Percentiles rank a stretch among this genome's conserved stretches.
phyloP scores from a whole-genome alignment of 2,329 filamentous ascomycete genomes.

The Boeremia lycopersici region DNA sequence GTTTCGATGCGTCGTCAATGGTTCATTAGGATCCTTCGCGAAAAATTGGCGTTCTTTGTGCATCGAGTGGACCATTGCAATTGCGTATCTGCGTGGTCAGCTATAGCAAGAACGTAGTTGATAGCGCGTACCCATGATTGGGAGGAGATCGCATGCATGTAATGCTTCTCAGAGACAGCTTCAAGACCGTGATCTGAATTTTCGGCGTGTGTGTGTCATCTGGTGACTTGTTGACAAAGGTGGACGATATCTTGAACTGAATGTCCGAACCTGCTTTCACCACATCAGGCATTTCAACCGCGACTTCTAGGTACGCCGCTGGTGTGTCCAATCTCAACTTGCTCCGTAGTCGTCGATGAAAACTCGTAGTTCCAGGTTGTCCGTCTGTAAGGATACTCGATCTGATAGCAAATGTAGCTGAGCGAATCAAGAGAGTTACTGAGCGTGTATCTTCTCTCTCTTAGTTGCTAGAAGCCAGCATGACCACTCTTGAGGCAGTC shows the following conservation, averaged over 20 bases:
- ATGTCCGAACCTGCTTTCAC: not conserved
- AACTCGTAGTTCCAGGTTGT: not conserved
- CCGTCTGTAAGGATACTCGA: not conserved
- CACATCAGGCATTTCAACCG: not conserved
- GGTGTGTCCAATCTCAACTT: not conserved
- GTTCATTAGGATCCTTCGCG: not conserved
- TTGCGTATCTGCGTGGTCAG: not conserved
- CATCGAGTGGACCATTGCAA: not conserved
- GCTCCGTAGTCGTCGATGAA: not conserved
- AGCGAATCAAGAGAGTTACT: not conserved
- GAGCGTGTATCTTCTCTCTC: not conserved
- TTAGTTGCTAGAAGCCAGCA: not conserved
- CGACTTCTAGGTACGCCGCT: not conserved
- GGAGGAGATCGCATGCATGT: not conserved
- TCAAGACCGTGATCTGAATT: not conserved
- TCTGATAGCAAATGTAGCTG: not conserved
- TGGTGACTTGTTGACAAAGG: not conserved
- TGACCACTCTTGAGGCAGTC: not conserved
- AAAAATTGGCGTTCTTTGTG: not conserved
- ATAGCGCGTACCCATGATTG: not conserved
- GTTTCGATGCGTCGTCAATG: too few relatives aligned
- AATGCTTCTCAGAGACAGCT: not conserved
- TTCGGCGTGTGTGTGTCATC: not conserved
- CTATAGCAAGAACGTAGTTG: not conserved
- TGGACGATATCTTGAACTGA: not conserved